phyloP scores from a whole-genome alignment of 1,139 yeast genomes.

The Pneumocystis murina region DNA sequence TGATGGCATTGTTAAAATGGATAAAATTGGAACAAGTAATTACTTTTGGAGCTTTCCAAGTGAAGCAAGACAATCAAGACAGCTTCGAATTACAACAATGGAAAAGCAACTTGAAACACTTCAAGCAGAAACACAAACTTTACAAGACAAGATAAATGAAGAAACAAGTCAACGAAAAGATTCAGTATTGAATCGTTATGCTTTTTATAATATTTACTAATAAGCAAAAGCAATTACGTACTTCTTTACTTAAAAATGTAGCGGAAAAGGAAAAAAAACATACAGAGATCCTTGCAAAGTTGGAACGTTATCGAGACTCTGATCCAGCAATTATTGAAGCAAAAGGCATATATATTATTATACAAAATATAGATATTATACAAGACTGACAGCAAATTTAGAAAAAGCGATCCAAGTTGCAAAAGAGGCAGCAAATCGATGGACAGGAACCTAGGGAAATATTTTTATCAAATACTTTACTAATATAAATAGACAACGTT shows the following conservation, averaged over 20 bases:
- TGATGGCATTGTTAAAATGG: slow-evolving; percentile 10
- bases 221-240: background rate
- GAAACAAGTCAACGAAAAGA: background rate
- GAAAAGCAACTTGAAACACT: background rate
- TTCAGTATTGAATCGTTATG: background rate
- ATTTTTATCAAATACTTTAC: background rate
- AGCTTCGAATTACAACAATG: background rate
- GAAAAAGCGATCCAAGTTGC: background rate
- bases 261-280: background rate
- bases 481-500: background rate
- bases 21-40: slow-evolving; percentile 10
- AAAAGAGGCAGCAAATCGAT: background rate
- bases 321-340: background rate
- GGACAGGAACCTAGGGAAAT: background rate
- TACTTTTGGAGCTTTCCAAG: slow-evolving; percentile 3
- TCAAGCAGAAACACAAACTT: background rate
- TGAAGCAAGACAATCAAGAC: slow-evolving; percentile 1
- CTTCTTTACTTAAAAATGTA: background rate
- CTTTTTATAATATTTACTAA: background rate
- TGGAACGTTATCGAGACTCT: background rate
- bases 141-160: background rate
- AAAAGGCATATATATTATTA: background rate
- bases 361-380: background rate
- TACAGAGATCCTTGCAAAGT: background rate
- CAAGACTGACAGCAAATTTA: background rate